These are phyloP conservation scores for Metarhizium brunneum DNA, from an alignment of 2,329 filamentous ascomycete genomes.

Conservation along the genomic window DNA sequence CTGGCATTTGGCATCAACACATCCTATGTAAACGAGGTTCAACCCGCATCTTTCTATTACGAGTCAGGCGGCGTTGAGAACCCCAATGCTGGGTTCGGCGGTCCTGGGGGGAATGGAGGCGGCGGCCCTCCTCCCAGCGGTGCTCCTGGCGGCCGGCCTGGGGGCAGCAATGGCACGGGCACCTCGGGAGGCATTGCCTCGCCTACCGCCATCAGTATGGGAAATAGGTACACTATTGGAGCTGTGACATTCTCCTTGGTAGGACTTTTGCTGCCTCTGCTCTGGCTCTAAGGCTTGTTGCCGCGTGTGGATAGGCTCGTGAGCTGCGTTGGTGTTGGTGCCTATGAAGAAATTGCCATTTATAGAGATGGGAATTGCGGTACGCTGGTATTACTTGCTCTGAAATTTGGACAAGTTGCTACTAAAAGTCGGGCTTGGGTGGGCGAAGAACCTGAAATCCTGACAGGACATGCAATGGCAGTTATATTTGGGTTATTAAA, in stretches of 20 bases:
- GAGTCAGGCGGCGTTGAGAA: slow-evolving; percentile 23
- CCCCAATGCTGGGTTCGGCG: slow-evolving; percentile 10
- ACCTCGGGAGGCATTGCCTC: not conserved
- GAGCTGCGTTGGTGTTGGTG: too few relatives aligned
- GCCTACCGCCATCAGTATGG: not conserved
- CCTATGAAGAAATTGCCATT: too few relatives aligned
- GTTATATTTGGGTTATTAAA: too few relatives aligned
- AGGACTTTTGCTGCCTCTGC: not conserved
- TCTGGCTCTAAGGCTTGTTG: slow-evolving; percentile 13
- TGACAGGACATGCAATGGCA: too few relatives aligned
- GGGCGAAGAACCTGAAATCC: too few relatives aligned
- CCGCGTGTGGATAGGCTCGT: not conserved
- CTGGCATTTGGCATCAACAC: slow-evolving; percentile 41
- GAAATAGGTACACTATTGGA: not conserved
- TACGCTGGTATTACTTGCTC: too few relatives aligned
- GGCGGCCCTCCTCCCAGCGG: not conserved
- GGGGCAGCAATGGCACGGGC: not conserved
- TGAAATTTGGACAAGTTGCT: too few relatives aligned
- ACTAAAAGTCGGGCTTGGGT: too few relatives aligned
- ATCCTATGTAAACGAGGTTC: slow-evolving; percentile 12
- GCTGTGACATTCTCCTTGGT: not conserved
- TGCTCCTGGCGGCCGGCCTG: not conserved
- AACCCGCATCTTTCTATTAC: slow-evolving; percentile 22
- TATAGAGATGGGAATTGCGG: too few relatives aligned
- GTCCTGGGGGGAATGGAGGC: not conserved